Base-by-base conservation (phyloP, 2,329 filamentous ascomycete genomes). In the Calonectria pseudoreteaudii region DNA sequence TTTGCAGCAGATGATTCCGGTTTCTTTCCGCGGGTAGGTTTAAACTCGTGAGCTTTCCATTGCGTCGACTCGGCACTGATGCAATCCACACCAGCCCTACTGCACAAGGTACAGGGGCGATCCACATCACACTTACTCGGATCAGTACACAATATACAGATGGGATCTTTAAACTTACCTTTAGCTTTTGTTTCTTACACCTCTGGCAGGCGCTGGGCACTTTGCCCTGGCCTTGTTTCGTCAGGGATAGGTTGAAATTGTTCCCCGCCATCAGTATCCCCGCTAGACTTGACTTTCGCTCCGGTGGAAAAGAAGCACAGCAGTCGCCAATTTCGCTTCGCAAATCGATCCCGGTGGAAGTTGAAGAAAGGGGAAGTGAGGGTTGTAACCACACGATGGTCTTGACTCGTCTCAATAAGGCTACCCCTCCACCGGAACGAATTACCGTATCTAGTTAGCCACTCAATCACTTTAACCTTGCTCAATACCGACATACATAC, bases 141-240 rank as follows among this genome's bases (percentile, higher is more conserved):
- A 38, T 70, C 23, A 70, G 56, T 20, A 41, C 26, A 10, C 2
- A 16, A 38, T n/a, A 23, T 23, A 10, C 2, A 31, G n/a, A 3
- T 1, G 23, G n/a, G 8, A 2, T 7, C 14, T 3, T 30, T 5
- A 26, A 60, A 28, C 10, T 9, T 60, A 49, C 68, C 52, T 60
- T 71, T 9, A 71, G 31, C 30, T 66, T 71, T 20, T 71, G 69
- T 50, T 62, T 71, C 20, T 53, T 58, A 20, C 69, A 71, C 6
- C 69, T 30, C 41, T 66, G 47, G 8, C 69, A 71, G 5, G 69
- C 69, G 10, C 38, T 71, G 11, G 38, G 14, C 16, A 71, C 69
- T 30, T 66, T 71, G n/a, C 50, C 65, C 20, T 53, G 66, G 16
- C 28, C 26, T 16, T 3, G 30, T 28, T 41, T 68, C 11, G 66